Conservation (phyloP, 2,329 filamentous ascomycete genomes). For the Fusarium duplospermum region DNA sequence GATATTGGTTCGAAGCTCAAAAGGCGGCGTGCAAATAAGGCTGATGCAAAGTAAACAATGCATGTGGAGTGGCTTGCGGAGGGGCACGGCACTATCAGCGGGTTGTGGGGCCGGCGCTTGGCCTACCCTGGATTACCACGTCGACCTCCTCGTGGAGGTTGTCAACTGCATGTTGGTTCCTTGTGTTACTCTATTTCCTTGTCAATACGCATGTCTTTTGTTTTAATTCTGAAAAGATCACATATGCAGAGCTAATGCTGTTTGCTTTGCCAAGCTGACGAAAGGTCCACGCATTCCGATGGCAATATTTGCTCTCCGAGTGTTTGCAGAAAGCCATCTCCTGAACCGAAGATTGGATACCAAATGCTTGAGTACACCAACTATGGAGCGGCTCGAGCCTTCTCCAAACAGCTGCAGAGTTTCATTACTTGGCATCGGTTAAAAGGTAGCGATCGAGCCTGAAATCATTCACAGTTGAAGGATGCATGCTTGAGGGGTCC, state of each 20-base stretch:
- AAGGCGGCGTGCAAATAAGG: slow-evolving; percentile 40
- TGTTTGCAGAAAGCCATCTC: not conserved
- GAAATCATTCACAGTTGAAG: not conserved
- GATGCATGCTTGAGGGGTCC: not conserved
- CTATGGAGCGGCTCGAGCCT: not conserved
- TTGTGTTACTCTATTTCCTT: not conserved
- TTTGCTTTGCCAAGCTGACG: not conserved
- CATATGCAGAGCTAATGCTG: not conserved
- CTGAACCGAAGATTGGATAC: not conserved
- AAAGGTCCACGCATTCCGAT: not conserved
- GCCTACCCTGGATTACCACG: slow-evolving; percentile 29
- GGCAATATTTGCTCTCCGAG: not conserved
- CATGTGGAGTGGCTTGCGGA: slow-evolving; percentile 14
- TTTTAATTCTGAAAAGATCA: not conserved
- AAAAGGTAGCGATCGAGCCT: not conserved
- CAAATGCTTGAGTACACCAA: not conserved
- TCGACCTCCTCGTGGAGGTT: not conserved
- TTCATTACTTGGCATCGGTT: not conserved
- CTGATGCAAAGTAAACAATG: slow-evolving; percentile 39
- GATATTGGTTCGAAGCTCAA: slow-evolving; percentile 20
- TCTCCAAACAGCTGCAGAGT: not conserved
- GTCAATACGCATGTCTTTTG: not conserved
- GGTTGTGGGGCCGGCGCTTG: slow-evolving; percentile 29
- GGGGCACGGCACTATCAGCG: slow-evolving; percentile 9
- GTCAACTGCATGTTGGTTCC: not conserved